A percentile compares a stretch with the other conserved stretches of the same genome.
Evolutionary conservation across 1,139 yeast genomes (phyloP).

Genomic region (Suhomyces terraborum): DNA sequence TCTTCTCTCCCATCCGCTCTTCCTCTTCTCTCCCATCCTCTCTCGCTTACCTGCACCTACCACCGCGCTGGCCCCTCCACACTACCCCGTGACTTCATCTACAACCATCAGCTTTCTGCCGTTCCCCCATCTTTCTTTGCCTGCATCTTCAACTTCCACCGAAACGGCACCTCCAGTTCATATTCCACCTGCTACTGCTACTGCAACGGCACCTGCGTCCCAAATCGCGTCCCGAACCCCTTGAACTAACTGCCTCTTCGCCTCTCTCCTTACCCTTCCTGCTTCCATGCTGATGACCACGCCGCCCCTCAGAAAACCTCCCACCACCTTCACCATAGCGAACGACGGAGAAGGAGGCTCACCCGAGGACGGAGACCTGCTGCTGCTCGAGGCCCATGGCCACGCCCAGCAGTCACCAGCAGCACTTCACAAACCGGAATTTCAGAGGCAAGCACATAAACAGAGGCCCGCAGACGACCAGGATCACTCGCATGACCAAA

Average conservation of each 20-base stretch:
- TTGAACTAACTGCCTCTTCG: no score
- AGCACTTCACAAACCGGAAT: no score
- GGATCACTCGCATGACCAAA: background rate
- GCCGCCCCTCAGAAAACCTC: conserved; percentile 7
- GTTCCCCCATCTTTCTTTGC: background rate
- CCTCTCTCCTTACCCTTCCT: background rate
- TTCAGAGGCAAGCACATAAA: no score
- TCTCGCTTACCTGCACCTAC: background rate
- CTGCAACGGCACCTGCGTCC: no score
- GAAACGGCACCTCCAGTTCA: background rate
- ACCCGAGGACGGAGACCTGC: conserved; percentile 2
- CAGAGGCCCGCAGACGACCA: no score
- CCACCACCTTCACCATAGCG: conserved; percentile 15
- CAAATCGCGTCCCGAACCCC: no score
- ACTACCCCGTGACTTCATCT: conserved; percentile 11
- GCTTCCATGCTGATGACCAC: conserved; percentile 7
- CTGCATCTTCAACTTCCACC: background rate
- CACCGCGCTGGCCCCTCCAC: conserved; percentile 8
- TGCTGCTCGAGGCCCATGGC: background rate
- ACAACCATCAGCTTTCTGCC: background rate
- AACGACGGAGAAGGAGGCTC: conserved; percentile 3
- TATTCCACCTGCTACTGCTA: background rate
- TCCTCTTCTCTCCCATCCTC: background rate
- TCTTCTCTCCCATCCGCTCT: no score
- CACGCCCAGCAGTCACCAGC: background rate